Base-by-base conservation (phyloP, 1,284 basidiomycete genomes). In the Sporisorium scitamineum region DNA sequence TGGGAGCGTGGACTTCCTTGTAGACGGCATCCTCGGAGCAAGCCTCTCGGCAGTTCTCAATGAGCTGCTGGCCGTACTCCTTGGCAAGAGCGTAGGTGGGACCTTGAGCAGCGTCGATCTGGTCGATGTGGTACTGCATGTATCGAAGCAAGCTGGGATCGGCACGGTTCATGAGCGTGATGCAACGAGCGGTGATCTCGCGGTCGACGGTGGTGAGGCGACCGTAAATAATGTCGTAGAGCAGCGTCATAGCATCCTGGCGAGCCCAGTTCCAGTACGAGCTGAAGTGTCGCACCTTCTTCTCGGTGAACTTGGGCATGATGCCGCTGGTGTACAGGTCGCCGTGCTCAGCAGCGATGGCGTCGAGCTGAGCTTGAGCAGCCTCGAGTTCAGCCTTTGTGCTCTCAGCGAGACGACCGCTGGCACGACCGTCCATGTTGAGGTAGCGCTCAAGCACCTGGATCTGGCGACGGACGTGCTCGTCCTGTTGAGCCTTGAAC, bases 181-280 rank as follows among this genome's bases (percentile, higher is more conserved):
- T 95, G 88, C 95, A 98, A 66, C 95, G 92, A 52, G 73, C 76
- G 6, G 80, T 80, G 59, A 83, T 83, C 76, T 87, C 86, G 54
- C 82, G 88, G 86, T 97, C 95, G 79, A 97, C 93, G 31, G 94
- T 94, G 32, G 92, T 95, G 69, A 97, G 90, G 51, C 92, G 91
- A 52, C 96, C 96, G 81, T 95, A 95, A 84, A 73, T 69, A 57
- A 82, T 75, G 67, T 78, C 75, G 87, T 95, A 97, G 88, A 92
- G 98, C 92, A 98, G 94, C 69, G 93, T 88, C 44, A 98, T 89
- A 27, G 95, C 94, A 76, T 96, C 94, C 87, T 97, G 95, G 78
- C 96, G 92, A 56, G 93, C 95, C 97, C 96, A 99, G 86, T 99
- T 99, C 96, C 96, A 99, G 13, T 92, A 94, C 11, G 95, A 97